These are phyloP conservation scores for Erodium maritimum DNA, from an alignment of 345 rosid species.

Conservation along the genomic window DNA sequence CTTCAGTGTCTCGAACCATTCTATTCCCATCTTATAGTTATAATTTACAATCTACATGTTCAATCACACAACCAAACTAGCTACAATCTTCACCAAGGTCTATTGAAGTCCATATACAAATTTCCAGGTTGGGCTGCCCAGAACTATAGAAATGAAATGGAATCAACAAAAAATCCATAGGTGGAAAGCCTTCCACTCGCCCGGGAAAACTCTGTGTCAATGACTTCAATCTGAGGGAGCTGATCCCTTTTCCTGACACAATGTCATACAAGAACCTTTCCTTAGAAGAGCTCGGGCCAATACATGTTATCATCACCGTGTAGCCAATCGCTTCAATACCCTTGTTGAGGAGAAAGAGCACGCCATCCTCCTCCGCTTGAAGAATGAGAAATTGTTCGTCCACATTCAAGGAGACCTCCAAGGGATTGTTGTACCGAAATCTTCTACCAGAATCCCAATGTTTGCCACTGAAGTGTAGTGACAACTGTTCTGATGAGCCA, in stretches of 20 bases:
- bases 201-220: conserved; percentile 19
- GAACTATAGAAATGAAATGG: conserved; percentile 20
- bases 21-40: not conserved
- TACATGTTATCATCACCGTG: conserved; percentile 18
- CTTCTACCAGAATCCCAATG: conserved; percentile 24
- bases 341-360: conserved; percentile 30
- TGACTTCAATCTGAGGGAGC: conserved; percentile 27
- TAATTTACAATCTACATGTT: not conserved
- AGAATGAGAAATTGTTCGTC: conserved; percentile 25
- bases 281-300: conserved; percentile 21
- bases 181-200: conserved; percentile 11
- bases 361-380: conserved; percentile 38
- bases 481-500: conserved; percentile 26
- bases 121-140: conserved; percentile 25
- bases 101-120: conserved; percentile 30
- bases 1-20: too few species aligned
- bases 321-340: conserved; percentile 16
- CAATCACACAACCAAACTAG: not conserved
- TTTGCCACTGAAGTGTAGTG: conserved; percentile 23
- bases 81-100: conserved; percentile 16
- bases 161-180: conserved; percentile 19
- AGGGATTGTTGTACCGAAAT: conserved; percentile 23
- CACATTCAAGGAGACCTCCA: conserved; percentile 14
- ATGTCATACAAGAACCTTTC: conserved; percentile 18
- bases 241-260: conserved; percentile 13